These are phyloP conservation scores for Dorcoceras hygrometricum DNA, from an alignment of 257 asterid species.

Conservation along the genomic window DNA sequence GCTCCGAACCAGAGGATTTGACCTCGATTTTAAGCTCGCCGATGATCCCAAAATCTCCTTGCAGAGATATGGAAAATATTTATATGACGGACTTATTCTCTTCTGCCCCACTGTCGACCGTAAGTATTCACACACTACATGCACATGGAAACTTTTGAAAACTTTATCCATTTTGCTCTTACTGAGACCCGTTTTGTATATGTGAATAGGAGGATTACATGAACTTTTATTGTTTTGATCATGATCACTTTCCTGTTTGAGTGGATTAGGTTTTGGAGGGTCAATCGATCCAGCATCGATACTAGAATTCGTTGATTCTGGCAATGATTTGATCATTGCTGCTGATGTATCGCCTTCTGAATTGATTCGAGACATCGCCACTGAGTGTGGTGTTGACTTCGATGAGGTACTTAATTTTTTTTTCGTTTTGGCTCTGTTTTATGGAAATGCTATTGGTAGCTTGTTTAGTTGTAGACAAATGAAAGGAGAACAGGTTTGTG, in stretches of 20 bases:
- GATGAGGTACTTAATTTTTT: conserved; percentile 56
- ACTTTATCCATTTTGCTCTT: background rate
- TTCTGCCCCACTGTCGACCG: conserved; percentile 68
- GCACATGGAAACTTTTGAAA: conserved; percentile 1
- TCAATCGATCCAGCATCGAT: conserved; percentile 53
- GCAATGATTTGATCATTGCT: conserved; percentile 73
- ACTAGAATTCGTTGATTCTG: conserved; percentile 72
- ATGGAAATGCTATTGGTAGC: conserved; percentile 1
- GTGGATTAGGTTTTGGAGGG: conserved; percentile 71
- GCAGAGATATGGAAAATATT: conserved; percentile 70
- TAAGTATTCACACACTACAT: conserved; percentile 27
- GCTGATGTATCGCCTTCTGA: conserved; percentile 74
- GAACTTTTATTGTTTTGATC: background rate
- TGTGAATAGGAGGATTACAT: background rate
- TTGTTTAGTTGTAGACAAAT: conserved; percentile 1
- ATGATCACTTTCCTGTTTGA: conserved; percentile 1
- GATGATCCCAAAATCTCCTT: conserved; percentile 71
- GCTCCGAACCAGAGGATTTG: conserved; percentile 49
- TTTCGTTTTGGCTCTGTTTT: background rate
- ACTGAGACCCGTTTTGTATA: background rate
- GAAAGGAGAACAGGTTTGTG: background rate
- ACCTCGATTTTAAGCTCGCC: conserved; percentile 73
- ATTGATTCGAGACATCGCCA: conserved; percentile 66
- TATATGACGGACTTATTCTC: conserved; percentile 58
- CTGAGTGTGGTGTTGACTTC: conserved; percentile 82